Conservation (phyloP, 2,329 filamentous ascomycete genomes). For the Seiridium unicorne region DNA sequence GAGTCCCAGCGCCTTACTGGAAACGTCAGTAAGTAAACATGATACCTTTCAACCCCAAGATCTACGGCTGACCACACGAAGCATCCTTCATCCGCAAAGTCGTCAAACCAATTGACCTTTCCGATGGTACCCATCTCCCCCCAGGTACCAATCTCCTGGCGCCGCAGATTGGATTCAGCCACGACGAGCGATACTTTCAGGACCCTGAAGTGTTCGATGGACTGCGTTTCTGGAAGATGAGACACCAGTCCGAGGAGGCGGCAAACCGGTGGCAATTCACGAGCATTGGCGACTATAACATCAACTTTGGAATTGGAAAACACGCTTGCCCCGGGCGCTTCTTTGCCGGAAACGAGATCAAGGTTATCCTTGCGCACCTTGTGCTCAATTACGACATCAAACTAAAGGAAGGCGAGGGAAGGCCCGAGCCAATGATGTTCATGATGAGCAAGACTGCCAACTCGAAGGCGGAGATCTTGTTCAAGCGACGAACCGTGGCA, state of each 20-base stretch:
- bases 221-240: conserved; percentile 35
- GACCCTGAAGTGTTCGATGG: conserved; percentile 35
- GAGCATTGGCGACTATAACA: conserved; percentile 32
- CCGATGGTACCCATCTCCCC: conserved; percentile 50
- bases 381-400: conserved; percentile 39
- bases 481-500: conserved; percentile 16
- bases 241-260: conserved; percentile 20
- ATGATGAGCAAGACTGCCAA: conserved; percentile 33
- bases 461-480: conserved; percentile 27
- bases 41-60: not conserved
- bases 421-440: conserved; percentile 27
- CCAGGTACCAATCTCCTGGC: conserved; percentile 42
- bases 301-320: conserved; percentile 37
- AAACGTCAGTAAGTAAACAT: conserved; percentile 30
- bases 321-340: conserved; percentile 42
- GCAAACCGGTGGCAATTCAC: conserved; percentile 26
- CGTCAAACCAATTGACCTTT: conserved; percentile 47
- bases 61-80: conserved; percentile 7
- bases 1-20: conserved; percentile 33
- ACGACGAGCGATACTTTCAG: conserved; percentile 34
- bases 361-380: conserved; percentile 38
- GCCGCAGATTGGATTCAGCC: conserved; percentile 32
- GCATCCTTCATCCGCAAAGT: conserved; percentile 50
- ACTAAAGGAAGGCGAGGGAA: conserved; percentile 24
- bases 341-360: conserved; percentile 44